These are phyloP conservation scores for Plasmopara halstedii DNA, from an alignment of 352 stramenopile species.

Conservation along the genomic window DNA sequence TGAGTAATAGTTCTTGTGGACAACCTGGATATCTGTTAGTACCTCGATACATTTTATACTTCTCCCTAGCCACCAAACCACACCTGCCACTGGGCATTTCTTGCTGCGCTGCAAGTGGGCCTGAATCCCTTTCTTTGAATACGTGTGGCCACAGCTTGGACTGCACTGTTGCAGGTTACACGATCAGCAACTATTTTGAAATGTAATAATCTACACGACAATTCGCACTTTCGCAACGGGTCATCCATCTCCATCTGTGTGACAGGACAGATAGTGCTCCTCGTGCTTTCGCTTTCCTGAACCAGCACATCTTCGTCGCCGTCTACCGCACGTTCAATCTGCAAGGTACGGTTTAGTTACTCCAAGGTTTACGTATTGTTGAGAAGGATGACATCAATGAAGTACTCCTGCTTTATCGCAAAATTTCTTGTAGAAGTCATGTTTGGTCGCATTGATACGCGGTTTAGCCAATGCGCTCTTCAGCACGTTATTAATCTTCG, in stretches of 20 bases:
- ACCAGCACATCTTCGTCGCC: constrained; percentile 73
- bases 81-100: constrained; percentile 74
- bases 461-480: constrained; percentile 41
- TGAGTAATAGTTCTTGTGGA: constrained; percentile 46
- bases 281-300: constrained; percentile 69
- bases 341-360: background rate
- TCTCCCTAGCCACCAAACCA: background rate
- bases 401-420: constrained; percentile 61
- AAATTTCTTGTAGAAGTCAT: constrained; percentile 78
- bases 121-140: constrained; percentile 71
- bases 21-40: constrained; percentile 38
- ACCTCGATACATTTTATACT: background rate
- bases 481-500: constrained; percentile 59
- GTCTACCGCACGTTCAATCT: constrained; percentile 71
- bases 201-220: background rate
- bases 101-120: constrained; percentile 62
- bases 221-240: constrained; percentile 59
- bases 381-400: no score
- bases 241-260: constrained; percentile 78
- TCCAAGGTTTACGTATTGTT: background rate
- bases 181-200: background rate
- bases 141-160: constrained; percentile 66
- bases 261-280: constrained; percentile 69
- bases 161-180: constrained; percentile 24
- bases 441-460: constrained; percentile 45